These are phyloP conservation scores for Coniochaeta prunicola DNA, from an alignment of 2,329 filamentous ascomycete species.

Conservation along the genomic window DNA sequence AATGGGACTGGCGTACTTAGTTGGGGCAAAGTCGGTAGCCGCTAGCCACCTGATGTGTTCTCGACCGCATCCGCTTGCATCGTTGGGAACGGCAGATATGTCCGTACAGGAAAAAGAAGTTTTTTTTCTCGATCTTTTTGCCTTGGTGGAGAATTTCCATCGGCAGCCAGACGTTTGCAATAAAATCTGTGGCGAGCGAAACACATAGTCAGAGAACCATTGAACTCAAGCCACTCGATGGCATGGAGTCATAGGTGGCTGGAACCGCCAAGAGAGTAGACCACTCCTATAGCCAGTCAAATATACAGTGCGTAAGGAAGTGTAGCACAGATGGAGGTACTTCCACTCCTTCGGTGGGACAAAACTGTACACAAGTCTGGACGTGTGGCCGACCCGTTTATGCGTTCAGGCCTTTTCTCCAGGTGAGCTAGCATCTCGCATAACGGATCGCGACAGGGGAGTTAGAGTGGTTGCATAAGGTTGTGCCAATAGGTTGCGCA, in stretches of 20 bases:
- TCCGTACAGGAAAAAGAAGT: background rate
- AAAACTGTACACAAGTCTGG: background rate
- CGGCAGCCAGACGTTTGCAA: background rate
- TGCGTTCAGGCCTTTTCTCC: background rate
- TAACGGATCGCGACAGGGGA: background rate
- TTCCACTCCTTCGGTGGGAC: background rate
- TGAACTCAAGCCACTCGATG: background rate
- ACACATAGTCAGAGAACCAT: background rate
- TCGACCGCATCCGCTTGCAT: background rate
- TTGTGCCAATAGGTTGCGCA: background rate
- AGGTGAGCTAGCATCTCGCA: background rate
- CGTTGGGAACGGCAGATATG: background rate
- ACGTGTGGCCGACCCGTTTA: background rate
- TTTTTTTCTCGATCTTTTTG: background rate
- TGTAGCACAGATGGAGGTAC: background rate
- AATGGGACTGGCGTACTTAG: background rate
- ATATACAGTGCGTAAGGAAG: background rate
- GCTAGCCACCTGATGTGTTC: background rate
- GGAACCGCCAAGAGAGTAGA: background rate
- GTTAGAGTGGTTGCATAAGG: background rate
- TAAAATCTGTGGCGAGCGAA: background rate
- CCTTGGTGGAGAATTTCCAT: background rate
- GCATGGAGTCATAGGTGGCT: background rate
- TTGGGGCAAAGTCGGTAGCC: background rate
- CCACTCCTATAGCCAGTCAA: background rate